A percentile compares a stretch with the other conserved stretches of the same genome.
These are phyloP conservation scores for Talaromyces sp. DNA, from an alignment of 2,329 filamentous ascomycete species.

Conservation along the genomic window DNA sequence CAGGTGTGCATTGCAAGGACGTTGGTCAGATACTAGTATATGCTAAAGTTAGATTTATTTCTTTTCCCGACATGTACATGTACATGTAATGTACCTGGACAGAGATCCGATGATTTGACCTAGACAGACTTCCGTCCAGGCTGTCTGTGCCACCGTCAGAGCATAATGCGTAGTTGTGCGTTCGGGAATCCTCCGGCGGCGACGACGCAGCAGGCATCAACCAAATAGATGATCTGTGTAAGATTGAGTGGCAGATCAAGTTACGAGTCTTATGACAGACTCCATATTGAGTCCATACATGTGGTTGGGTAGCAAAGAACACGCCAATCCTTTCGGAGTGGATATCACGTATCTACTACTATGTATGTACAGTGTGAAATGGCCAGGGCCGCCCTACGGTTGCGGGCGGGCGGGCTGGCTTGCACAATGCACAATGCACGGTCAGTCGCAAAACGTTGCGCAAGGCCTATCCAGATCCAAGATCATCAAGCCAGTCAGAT, in stretches of 20 bases:
- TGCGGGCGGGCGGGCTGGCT: neutral
- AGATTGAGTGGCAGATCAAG: neutral
- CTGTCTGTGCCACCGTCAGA: constrained; percentile 2
- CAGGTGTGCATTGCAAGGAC: neutral
- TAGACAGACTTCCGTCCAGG: neutral
- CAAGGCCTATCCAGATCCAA: neutral
- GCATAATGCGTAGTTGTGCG: neutral
- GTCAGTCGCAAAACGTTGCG: neutral
- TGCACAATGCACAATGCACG: neutral
- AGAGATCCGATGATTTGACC: neutral
- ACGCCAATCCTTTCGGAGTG: neutral
- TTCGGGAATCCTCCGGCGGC: neutral
- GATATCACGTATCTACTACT: neutral
- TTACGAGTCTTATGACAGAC: neutral
- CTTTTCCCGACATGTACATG: neutral
- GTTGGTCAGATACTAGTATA: neutral
- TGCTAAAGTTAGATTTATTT: neutral
- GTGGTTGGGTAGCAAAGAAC: constrained; percentile 1
- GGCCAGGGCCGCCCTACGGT: neutral
- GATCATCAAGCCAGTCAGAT: constrained; percentile 7
- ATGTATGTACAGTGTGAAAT: neutral
- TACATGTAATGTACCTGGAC: neutral
- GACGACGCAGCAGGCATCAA: neutral
- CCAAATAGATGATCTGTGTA: neutral
- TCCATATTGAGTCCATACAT: neutral